phyloP scores from a whole-genome alignment of 352 stramenopile species.

The Pythium oligandrum region DNA sequence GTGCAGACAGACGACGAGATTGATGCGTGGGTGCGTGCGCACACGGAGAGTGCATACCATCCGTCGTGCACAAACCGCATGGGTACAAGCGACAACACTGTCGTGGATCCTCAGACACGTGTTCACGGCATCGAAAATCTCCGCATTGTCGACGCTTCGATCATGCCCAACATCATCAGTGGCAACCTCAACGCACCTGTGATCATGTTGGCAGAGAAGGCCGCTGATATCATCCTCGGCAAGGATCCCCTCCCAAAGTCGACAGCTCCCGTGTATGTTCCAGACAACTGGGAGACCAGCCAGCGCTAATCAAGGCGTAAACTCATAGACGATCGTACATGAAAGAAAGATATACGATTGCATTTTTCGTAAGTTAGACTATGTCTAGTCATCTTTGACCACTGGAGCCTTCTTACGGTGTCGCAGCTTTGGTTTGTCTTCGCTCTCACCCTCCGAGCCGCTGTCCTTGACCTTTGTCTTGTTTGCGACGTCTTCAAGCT shows the following conservation, averaged over 20 bases:
- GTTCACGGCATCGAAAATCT: slow-evolving; percentile 88
- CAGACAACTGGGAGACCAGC: slow-evolving; percentile 65
- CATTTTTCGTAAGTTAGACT: background rate
- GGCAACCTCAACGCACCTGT: slow-evolving; percentile 93
- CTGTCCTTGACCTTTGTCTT: slow-evolving; percentile 28
- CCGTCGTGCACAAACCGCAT: slow-evolving; percentile 89
- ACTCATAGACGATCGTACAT: slow-evolving; percentile 1
- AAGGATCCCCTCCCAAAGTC: slow-evolving; percentile 67
- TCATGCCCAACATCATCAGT: slow-evolving; percentile 93
- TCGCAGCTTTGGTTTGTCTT: slow-evolving; percentile 42
- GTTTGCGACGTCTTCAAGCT: slow-evolving; percentile 18
- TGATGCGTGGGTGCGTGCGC: slow-evolving; percentile 79
- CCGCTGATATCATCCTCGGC: slow-evolving; percentile 88
- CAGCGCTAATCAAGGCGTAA: slow-evolving; percentile 41
- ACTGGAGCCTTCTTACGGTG: slow-evolving; percentile 79
- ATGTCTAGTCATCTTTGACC: slow-evolving; percentile 42
- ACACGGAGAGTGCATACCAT: slow-evolving; percentile 87
- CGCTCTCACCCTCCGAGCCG: slow-evolving; percentile 28
- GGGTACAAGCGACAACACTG: slow-evolving; percentile 74
- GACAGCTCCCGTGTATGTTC: slow-evolving; percentile 63
- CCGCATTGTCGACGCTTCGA: slow-evolving; percentile 89
- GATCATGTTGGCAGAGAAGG: slow-evolving; percentile 93
- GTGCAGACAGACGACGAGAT: slow-evolving; percentile 69
- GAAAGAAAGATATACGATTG: background rate
- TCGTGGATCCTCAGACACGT: slow-evolving; percentile 84